Evolutionary conservation across 768 basidiomycete species (phyloP).

Genomic region (Leucosporidium yakuticum): DNA sequence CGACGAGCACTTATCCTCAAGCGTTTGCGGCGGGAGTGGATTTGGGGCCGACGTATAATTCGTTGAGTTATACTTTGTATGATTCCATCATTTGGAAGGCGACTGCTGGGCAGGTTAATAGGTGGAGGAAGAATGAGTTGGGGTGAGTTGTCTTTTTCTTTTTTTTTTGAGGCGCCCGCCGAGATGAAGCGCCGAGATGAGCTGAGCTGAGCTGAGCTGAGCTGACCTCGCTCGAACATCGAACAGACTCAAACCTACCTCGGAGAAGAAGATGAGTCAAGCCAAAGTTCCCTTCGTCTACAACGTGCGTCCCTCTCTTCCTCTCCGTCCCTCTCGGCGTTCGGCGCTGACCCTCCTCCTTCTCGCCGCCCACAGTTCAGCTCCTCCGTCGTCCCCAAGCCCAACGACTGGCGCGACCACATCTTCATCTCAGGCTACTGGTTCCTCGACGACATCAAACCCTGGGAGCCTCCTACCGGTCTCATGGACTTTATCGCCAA

Average conservation of each 20-base stretch:
- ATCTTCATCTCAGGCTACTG: constrained; percentile 71
- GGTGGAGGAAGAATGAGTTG: constrained; percentile 74
- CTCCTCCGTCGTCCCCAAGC: constrained; percentile 61
- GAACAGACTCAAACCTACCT: no score
- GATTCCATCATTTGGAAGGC: constrained; percentile 53
- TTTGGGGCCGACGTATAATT: constrained; percentile 96
- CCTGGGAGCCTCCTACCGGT: constrained; percentile 77
- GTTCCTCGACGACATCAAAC: constrained; percentile 68
- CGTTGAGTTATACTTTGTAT: constrained; percentile 92
- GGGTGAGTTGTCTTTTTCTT: constrained; percentile 29
- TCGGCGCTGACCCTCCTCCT: no score
- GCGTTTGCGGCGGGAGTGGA: constrained; percentile 56
- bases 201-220: no score
- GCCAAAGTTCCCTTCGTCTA: constrained; percentile 60
- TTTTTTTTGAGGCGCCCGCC: no score
- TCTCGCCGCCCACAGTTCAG: constrained; percentile 73
- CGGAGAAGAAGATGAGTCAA: constrained; percentile 73
- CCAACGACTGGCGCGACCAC: constrained; percentile 97
- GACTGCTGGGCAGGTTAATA: constrained; percentile 75
- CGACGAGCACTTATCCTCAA: constrained; percentile 77
- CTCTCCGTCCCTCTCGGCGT: not conserved
- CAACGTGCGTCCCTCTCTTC: not conserved
- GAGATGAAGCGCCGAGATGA: no score
- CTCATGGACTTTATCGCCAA: constrained; percentile 73
- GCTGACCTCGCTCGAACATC: no score